These are phyloP conservation scores for Leptomonas pyrrhocoris DNA, from an alignment of 208 protist species.

Conservation along the genomic window DNA sequence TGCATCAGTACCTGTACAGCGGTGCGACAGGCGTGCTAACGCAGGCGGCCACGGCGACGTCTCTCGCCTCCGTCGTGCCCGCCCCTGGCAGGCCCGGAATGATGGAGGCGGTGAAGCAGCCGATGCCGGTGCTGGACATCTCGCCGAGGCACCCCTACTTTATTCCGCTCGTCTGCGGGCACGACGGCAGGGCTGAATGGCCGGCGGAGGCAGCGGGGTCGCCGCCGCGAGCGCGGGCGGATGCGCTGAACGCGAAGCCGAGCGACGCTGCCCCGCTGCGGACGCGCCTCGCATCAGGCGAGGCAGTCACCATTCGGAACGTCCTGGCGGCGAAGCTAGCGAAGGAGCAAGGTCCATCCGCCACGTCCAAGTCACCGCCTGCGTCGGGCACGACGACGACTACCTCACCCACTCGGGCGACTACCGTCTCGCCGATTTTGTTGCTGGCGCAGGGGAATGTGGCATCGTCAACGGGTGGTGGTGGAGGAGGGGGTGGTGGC, in stretches of 20 bases:
- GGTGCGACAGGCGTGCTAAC: constrained; percentile 37
- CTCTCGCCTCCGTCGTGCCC: constrained; percentile 25
- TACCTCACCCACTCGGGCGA: not conserved
- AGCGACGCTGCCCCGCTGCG: not conserved
- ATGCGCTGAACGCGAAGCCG: not conserved
- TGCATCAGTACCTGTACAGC: constrained; percentile 73
- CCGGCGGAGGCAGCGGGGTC: constrained; percentile 8
- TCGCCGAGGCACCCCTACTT: constrained; percentile 62
- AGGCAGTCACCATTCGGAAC: constrained; percentile 22
- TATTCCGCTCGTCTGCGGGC: constrained; percentile 44
- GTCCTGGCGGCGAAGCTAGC: constrained; percentile 58
- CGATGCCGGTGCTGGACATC: constrained; percentile 65
- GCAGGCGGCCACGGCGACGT: constrained; percentile 19
- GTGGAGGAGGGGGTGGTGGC: no score
- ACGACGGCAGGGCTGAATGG: constrained; percentile 23
- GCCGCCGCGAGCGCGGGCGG: constrained; percentile 8
- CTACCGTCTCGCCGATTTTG: constrained; percentile 4
- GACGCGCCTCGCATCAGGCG: constrained; percentile 9
- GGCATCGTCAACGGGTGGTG: no score
- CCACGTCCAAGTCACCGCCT: not conserved
- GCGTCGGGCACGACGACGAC: not conserved
- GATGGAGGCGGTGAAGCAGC: constrained; percentile 24
- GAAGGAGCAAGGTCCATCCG: constrained; percentile 36
- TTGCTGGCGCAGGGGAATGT: constrained; percentile 24
- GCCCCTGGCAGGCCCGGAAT: constrained; percentile 27